Evolutionary conservation across 2,329 filamentous ascomycete species (phyloP).

Genomic region (Biscogniauxia mediterranea): DNA sequence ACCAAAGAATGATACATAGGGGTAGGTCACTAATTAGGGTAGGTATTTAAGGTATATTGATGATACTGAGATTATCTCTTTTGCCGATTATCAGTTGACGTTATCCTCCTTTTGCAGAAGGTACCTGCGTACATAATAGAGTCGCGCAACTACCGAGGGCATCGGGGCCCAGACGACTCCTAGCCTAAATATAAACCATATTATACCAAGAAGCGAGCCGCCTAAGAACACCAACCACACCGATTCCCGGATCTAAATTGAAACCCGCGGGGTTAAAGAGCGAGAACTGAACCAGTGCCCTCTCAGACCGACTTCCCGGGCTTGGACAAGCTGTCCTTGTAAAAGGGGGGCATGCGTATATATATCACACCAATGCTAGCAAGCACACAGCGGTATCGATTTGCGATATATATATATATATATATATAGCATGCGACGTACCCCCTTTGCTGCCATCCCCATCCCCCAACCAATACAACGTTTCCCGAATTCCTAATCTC

Average conservation of each 20-base stretch:
- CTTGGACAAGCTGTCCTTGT: too few relatives aligned
- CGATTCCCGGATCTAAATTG: neutral
- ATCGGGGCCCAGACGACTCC: neutral
- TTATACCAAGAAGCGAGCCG: neutral
- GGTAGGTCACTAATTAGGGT: neutral
- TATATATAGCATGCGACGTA: too few relatives aligned
- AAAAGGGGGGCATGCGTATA: too few relatives aligned
- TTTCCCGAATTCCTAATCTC: too few relatives aligned
- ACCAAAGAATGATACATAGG: neutral
- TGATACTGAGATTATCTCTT: neutral
- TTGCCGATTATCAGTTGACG: neutral
- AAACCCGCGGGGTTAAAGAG: neutral
- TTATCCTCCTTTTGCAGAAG: neutral
- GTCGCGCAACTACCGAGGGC: neutral
- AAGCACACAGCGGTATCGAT: too few relatives aligned
- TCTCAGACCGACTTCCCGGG: too few relatives aligned
- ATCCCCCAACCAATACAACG: too few relatives aligned
- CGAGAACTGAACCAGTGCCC: neutral
- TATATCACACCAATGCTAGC: too few relatives aligned
- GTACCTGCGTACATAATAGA: neutral
- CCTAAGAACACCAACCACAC: neutral
- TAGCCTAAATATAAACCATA: neutral
- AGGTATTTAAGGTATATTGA: neutral
- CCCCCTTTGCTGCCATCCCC: too few relatives aligned
- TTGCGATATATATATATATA: too few relatives aligned